phyloP scores from a whole-genome alignment of 2,329 filamentous ascomycete genomes.

The Exophiala sp. region DNA sequence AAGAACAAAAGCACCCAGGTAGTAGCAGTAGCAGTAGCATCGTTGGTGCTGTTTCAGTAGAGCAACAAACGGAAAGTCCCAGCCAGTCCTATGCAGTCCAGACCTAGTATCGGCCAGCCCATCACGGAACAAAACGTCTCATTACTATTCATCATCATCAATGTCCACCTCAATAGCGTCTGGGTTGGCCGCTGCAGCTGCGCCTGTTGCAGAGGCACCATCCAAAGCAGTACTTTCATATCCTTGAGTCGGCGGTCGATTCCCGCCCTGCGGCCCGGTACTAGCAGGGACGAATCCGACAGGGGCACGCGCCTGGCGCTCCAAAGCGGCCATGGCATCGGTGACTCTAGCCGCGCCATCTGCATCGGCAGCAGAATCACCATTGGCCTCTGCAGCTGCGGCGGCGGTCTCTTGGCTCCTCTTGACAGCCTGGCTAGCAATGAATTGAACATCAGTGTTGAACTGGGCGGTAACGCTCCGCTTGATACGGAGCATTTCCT shows the following conservation, averaged over 20 bases:
- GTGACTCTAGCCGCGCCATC: constrained; percentile 33
- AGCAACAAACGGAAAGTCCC: too few species aligned
- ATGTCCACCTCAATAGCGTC: constrained; percentile 82
- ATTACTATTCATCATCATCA: constrained; percentile 21
- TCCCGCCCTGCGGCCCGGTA: constrained; percentile 62
- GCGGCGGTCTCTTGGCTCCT: constrained; percentile 55
- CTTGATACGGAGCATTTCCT: constrained; percentile 98
- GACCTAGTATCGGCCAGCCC: too few species aligned
- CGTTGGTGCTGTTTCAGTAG: too few species aligned
- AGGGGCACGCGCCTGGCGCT: constrained; percentile 80
- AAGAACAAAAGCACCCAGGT: too few species aligned
- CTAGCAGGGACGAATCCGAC: constrained; percentile 86
- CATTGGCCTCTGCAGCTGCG: constrained; percentile 37
- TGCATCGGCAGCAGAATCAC: constrained; percentile 39
- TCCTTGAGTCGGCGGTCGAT: constrained; percentile 38
- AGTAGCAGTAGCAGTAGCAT: too few species aligned
- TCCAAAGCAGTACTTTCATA: constrained; percentile 32
- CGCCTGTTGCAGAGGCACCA: not conserved
- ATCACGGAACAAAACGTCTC: not conserved
- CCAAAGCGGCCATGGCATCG: constrained; percentile 85
- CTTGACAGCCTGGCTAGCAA: constrained; percentile 89
- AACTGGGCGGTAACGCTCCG: constrained; percentile 95
- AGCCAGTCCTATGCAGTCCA: too few species aligned
- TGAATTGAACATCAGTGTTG: constrained; percentile 98
- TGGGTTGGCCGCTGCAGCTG: constrained; percentile 59